phyloP scores from a whole-genome alignment of 768 basidiomycete species.

The Galerina marginata region DNA sequence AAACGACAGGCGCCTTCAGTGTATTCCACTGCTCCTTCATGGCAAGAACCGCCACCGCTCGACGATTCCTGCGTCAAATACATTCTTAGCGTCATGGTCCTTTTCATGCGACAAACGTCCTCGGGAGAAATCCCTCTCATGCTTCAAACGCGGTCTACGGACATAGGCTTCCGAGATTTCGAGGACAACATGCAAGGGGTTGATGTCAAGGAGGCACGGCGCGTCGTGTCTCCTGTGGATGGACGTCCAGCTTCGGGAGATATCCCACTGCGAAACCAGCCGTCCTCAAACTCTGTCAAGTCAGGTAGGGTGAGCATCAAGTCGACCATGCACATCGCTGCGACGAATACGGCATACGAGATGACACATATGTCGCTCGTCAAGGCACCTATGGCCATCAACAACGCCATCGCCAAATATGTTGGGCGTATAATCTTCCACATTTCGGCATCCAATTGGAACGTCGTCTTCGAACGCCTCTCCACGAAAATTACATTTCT shows the following conservation, averaged over 20 bases:
- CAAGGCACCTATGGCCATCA: conserved; percentile 59
- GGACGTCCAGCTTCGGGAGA: conserved; percentile 5
- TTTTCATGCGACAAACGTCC: conserved; percentile 79
- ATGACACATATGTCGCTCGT: conserved; percentile 66
- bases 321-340: conserved; percentile 47
- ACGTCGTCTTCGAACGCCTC: conserved; percentile 72
- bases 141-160: conserved; percentile 63
- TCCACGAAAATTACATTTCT: conserved; percentile 72
- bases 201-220: no score
- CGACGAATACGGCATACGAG: conserved; percentile 54
- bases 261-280: conserved; percentile 41
- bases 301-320: conserved; percentile 42
- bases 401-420: conserved; percentile 68
- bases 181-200: conserved; percentile 44
- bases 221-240: no score
- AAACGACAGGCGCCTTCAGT: conserved; percentile 46
- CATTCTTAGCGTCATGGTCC: conserved; percentile 79
- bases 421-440: conserved; percentile 84
- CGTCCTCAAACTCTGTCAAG: conserved; percentile 47
- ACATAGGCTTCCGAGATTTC: conserved; percentile 74
- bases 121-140: conserved; percentile 51
- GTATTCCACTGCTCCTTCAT: conserved; percentile 45
- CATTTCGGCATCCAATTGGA: conserved; percentile 89
- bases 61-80: conserved; percentile 86
- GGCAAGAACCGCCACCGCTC: conserved; percentile 71